Percentiles rank a stretch among this genome's conserved stretches.
phyloP scores from a whole-genome alignment of 495 filamentous ascomycete genomes.

The Podospora anserina region DNA sequence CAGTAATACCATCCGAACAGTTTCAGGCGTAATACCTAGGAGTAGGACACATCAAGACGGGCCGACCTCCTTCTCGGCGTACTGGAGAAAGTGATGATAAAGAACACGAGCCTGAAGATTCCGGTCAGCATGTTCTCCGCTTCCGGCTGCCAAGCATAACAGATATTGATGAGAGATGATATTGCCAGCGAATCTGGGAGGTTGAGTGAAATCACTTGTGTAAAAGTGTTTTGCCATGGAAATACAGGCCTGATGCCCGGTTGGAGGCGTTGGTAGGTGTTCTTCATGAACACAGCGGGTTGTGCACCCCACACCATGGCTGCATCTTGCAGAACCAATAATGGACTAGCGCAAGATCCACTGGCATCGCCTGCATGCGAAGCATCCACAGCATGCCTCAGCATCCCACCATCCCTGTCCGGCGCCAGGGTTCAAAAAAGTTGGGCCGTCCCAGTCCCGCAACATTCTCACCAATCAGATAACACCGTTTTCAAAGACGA shows the following conservation, averaged over 20 bases:
- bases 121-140: conserved; percentile 10
- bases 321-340: conserved; percentile 29
- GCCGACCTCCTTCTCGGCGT: background rate
- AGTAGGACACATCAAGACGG: background rate
- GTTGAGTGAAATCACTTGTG: conserved; percentile 19
- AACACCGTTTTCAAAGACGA: conserved; percentile 31
- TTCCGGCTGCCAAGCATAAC: conserved; percentile 16
- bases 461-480: conserved; percentile 29
- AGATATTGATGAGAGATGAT: background rate
- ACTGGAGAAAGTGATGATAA: background rate
- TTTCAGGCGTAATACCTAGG: no score
- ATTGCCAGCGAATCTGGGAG: background rate
- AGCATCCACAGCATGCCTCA: conserved; percentile 25
- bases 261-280: background rate
- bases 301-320: conserved; percentile 34
- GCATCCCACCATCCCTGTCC: conserved; percentile 30
- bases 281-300: conserved; percentile 21
- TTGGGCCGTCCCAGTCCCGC: conserved; percentile 23
- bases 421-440: conserved; percentile 13
- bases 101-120: background rate
- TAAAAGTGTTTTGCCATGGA: conserved; percentile 27
- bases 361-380: conserved; percentile 35
- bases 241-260: background rate
- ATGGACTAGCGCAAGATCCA: conserved; percentile 32
- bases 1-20: background rate